A percentile compares a stretch with the other conserved stretches of the same genome.
Evolutionary conservation across 176 grass and related monocot genomes (phyloP).

Genomic region (Musa troglodytarum): DNA sequence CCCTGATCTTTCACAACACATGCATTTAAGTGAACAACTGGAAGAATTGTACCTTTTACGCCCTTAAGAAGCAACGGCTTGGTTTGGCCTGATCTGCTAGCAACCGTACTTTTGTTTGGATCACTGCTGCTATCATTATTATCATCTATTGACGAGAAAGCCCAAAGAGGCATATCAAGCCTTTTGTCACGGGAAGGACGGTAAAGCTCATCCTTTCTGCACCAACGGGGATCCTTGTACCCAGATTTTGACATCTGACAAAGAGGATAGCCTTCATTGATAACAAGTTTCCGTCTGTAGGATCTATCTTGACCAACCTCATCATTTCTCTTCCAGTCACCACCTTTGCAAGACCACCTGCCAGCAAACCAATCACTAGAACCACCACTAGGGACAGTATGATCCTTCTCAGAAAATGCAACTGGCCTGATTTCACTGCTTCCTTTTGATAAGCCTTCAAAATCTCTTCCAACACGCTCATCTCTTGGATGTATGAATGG

Average conservation of each 20-base stretch:
- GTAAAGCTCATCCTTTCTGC: constrained; percentile 63
- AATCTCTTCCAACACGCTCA: constrained; percentile 32
- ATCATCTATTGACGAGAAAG: constrained; percentile 74
- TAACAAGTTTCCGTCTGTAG: constrained; percentile 65
- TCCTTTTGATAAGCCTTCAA: constrained; percentile 26
- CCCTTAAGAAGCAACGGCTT: constrained; percentile 43
- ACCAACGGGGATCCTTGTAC: constrained; percentile 62
- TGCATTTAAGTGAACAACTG: constrained; percentile 81
- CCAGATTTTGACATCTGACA: constrained; percentile 69
- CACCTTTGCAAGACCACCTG: constrained; percentile 80
- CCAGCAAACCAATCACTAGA: constrained; percentile 68
- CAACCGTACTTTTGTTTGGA: constrained; percentile 37
- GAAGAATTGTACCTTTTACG: constrained; percentile 59
- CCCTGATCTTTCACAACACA: constrained; percentile 65
- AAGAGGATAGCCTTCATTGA: constrained; percentile 81
- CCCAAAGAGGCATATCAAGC: constrained; percentile 72
- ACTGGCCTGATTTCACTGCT: constrained; percentile 18
- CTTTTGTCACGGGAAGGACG: constrained; percentile 43
- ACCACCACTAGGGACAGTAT: constrained; percentile 29
- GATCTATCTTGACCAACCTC: constrained; percentile 59
- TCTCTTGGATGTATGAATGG: constrained; percentile 30
- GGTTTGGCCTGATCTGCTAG: constrained; percentile 38
- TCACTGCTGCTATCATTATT: constrained; percentile 45
- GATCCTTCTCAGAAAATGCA: constrained; percentile 30
- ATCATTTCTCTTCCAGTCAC: constrained; percentile 94